Evolutionary conservation across 2,329 filamentous ascomycete species (phyloP).

Genomic region (Aspergillus amoenus): DNA sequence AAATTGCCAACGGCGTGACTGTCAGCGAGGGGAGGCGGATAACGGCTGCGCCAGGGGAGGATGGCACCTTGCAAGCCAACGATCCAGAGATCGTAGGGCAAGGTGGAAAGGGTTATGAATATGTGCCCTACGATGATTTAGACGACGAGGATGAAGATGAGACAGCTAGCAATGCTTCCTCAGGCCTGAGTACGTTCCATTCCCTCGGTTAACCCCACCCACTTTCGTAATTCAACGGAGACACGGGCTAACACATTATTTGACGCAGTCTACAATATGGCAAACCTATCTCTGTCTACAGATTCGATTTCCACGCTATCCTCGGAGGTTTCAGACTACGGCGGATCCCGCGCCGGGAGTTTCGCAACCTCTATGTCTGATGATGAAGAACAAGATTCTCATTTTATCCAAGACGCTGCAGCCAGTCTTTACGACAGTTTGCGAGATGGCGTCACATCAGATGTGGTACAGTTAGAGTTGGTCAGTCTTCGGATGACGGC

Average conservation of each 20-base stretch:
- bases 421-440: constrained; percentile 84
- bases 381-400: constrained; percentile 56
- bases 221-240: not conserved
- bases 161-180: constrained; percentile 60
- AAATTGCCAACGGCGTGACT: constrained; percentile 62
- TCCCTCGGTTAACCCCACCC: not conserved
- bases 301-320: constrained; percentile 65
- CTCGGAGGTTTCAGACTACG: constrained; percentile 51
- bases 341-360: constrained; percentile 64
- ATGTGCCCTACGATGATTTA: constrained; percentile 58
- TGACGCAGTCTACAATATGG: constrained; percentile 51
- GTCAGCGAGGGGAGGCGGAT: constrained; percentile 43
- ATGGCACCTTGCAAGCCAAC: constrained; percentile 41
- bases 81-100: constrained; percentile 58
- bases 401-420: constrained; percentile 86
- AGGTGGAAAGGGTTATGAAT: constrained; percentile 63
- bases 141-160: constrained; percentile 65
- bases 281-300: constrained; percentile 45
- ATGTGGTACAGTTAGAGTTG: constrained; percentile 91
- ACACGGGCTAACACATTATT: not conserved
- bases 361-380: constrained; percentile 73
- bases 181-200: constrained; percentile 35
- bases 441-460: constrained; percentile 66
- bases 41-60: constrained; percentile 45
- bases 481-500: constrained; percentile 88